Conservation (phyloP, 441 rosid species). For the Populus trichocarpa region DNA sequence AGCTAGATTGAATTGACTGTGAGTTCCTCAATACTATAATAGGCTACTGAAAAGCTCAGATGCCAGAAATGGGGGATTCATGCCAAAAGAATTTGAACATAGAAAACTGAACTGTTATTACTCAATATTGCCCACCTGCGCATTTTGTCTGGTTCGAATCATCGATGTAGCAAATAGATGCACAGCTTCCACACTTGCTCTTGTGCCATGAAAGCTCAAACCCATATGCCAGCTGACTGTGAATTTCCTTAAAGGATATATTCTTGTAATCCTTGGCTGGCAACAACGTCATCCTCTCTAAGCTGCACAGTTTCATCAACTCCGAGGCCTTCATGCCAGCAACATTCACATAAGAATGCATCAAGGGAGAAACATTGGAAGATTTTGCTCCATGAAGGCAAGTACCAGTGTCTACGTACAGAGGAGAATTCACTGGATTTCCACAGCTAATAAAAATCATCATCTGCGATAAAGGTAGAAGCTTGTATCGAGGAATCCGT, state of each 20-base stretch:
- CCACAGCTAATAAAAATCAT: neutral
- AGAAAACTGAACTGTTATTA: no score
- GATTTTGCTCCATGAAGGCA: neutral
- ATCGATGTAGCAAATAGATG: neutral
- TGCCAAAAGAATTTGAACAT: neutral
- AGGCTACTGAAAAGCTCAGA: no score
- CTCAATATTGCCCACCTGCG: neutral
- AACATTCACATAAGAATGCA: neutral
- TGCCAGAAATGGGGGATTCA: neutral
- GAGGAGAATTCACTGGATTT: neutral
- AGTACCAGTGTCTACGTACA: neutral
- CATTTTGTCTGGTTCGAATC: neutral
- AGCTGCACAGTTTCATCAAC: neutral
- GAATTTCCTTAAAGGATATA: neutral
- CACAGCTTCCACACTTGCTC: neutral
- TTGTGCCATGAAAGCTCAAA: conserved; percentile 6
- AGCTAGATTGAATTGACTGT: neutral
- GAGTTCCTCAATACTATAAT: neutral
- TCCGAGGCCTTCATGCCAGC: neutral
- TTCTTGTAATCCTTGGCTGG: neutral
- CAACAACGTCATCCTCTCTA: neutral
- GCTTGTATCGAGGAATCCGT: accelerated
- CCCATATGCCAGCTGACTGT: neutral
- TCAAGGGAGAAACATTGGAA: neutral
- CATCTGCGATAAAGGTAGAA: neutral